Base-by-base conservation (phyloP, 257 asterid species). In the Fraxinus americana region DNA sequence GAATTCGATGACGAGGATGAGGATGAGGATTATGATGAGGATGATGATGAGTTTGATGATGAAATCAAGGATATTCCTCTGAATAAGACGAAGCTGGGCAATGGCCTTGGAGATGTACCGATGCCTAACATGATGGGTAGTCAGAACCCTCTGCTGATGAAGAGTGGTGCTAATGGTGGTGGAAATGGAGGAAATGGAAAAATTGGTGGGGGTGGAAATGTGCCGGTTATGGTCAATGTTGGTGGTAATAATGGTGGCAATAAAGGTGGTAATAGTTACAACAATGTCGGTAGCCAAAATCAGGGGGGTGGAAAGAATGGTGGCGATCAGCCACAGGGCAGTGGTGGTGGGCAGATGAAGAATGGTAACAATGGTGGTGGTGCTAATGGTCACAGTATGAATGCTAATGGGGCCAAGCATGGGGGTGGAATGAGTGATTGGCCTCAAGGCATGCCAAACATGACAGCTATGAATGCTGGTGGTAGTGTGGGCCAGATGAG, bases 361-460 rank as follows among this genome's bases (percentile, higher is more conserved):
- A 78, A 72, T 2, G 82, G 80, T 11, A 86, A 80, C 14, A 74
- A 75, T 11, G 86, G 77, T 5, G 87, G 89, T 2, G 88, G 86
- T 10, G 90, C 50, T 43, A 43, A 43, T 43, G 50, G 82, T 10
- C 78, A 72, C 83, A 81, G 67, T 72, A 38, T 77, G 11, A 86
- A 85, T 79, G 87, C 67, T 2, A 86, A 86, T 85, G 97, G 93
- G 85, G 83, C 85, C 79, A 86, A 81, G 81, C 87, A 85, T 76
- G 94, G 88, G 52, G 93, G 89, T 79, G 96, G 95, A 74, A 84
- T 86, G 88, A 90, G 84, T 90, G 89, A 90, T 89, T 96, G 91
- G 85, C 82, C 83, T 63, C 89, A 82, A 17, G 97, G 98, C 91
- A 91, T 92, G 97, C 97, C 96, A 6, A 90, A 89, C 87, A 88